These are phyloP conservation scores for Xylariaceae sp. DNA, from an alignment of 2,329 filamentous ascomycete species.

Conservation along the genomic window DNA sequence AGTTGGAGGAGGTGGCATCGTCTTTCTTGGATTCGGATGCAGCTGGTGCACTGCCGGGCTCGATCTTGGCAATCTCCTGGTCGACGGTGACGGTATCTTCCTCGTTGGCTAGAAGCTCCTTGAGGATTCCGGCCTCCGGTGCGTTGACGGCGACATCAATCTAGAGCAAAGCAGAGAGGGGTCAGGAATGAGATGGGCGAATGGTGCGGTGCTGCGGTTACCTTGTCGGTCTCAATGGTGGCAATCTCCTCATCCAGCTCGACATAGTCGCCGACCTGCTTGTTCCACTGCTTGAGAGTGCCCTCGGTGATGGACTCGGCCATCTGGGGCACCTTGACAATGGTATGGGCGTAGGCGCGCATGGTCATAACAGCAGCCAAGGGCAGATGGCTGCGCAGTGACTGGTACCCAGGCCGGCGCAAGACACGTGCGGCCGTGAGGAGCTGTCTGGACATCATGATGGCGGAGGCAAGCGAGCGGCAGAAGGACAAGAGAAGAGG, in stretches of 20 bases:
- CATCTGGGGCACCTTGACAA: conserved; percentile 96
- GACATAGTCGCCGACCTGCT: conserved; percentile 87
- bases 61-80: conserved; percentile 83
- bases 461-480: conserved; percentile 5
- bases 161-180: conserved; percentile 40
- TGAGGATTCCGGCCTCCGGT: conserved; percentile 83
- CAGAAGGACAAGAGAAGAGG: background rate
- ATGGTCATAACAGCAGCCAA: conserved; percentile 51
- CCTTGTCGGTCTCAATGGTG: conserved; percentile 98
- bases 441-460: conserved; percentile 33
- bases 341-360: conserved; percentile 68
- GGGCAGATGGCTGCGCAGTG: conserved; percentile 40
- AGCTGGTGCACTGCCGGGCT: conserved; percentile 65
- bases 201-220: conserved; percentile 32
- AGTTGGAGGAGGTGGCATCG: conserved; percentile 56
- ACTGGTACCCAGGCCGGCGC: conserved; percentile 36
- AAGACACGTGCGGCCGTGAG: conserved; percentile 40
- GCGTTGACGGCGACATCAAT: conserved; percentile 97
- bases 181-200: background rate
- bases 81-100: conserved; percentile 95
- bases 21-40: conserved; percentile 53
- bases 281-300: conserved; percentile 91
- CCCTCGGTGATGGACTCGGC: conserved; percentile 98
- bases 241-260: conserved; percentile 97
- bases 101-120: conserved; percentile 85